Base-by-base conservation (phyloP, 768 basidiomycete genomes). In the Omphalotus guepiniiformis region DNA sequence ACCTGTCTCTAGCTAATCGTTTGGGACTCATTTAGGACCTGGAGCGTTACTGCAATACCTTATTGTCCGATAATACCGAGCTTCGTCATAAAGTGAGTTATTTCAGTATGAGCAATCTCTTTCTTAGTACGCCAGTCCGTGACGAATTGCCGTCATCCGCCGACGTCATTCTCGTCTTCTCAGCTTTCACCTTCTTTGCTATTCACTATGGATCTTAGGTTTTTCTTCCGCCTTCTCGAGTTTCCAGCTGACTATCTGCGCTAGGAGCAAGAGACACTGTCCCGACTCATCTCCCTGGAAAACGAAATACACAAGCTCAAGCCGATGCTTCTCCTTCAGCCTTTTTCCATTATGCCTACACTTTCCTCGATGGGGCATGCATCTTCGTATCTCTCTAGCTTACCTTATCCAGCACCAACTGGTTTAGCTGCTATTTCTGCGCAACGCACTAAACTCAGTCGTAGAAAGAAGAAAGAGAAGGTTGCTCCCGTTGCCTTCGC, bases 311-410 rank as follows among this genome's bases (percentile, higher is more conserved):
- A 68, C 2, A 78, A 79, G 51, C 72, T 90, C 26, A 79, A 80
- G 39, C 88, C 88, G 0, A 62, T 88, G 28, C 71, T 90, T 37
- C 66, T 87, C 12, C 79, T 87, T 74, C 79, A 83, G 39, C 78
- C 83, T 16, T 68, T 64, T 18, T 54, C 67, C 32, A 42, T 52
- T 35, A 39, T 36, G 36, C 29, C 53, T 9, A 49, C 61, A 49
- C 54, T 42, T 48, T 42, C 47, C 27, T 64, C 52, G 42, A 55
- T 53, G 45, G 53, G 42, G 26, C 59, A 44, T 53, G 54, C 57
- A 15, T 53, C 58, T 32, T 49, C 58, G 25, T 55, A 55, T 53
- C 54, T 63, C 21, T 45, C 58, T 3, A 54, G 55, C 22, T 43
- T 63, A 7, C 55, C 63, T 6, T 65, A 58, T 43, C 59, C 63